These are phyloP conservation scores for Geotrichum fermentans DNA, from an alignment of 1,139 yeast species.

Conservation along the genomic window DNA sequence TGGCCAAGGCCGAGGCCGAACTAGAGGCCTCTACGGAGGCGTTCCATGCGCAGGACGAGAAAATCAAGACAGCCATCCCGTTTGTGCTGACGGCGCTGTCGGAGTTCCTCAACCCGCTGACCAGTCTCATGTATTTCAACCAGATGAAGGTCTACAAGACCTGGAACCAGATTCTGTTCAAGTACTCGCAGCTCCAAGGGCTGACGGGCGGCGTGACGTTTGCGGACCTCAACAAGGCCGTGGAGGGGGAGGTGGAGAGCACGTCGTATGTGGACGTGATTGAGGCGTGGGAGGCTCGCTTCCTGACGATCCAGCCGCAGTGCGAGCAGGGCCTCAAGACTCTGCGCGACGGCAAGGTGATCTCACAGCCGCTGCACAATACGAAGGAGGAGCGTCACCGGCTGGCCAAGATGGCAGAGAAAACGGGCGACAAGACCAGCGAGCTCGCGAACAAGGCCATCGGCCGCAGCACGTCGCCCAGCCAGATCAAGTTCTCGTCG, in stretches of 20 bases:
- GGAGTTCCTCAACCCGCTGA: constrained; percentile 46
- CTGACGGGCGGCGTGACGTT: constrained; percentile 13
- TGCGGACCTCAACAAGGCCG: constrained; percentile 8
- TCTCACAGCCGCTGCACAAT: constrained; percentile 28
- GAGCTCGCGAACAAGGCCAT: constrained; percentile 19
- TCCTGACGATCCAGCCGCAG: constrained; percentile 30
- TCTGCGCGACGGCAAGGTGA: constrained; percentile 32
- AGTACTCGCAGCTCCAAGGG: constrained; percentile 32
- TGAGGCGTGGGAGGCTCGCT: constrained; percentile 34
- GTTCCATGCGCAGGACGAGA: constrained; percentile 42
- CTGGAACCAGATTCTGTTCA: constrained; percentile 27
- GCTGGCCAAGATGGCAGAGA: constrained; percentile 11
- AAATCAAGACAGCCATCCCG: constrained; percentile 45
- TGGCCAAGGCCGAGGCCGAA: constrained; percentile 32
- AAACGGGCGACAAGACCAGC: constrained; percentile 22
- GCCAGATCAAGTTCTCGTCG: constrained; percentile 19
- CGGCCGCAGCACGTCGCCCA: constrained; percentile 10
- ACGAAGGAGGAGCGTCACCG: constrained; percentile 21
- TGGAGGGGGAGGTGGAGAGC: constrained; percentile 19
- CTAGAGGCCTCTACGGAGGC: constrained; percentile 33
- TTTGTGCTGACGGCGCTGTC: constrained; percentile 46
- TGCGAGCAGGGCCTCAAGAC: constrained; percentile 32
- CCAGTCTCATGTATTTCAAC: constrained; percentile 33
- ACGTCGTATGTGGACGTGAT: constrained; percentile 14
- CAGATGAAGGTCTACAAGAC: constrained; percentile 31